These are phyloP conservation scores for Colletotrichum kahawae DNA, from an alignment of 2,329 filamentous ascomycete genomes.

Conservation along the genomic window DNA sequence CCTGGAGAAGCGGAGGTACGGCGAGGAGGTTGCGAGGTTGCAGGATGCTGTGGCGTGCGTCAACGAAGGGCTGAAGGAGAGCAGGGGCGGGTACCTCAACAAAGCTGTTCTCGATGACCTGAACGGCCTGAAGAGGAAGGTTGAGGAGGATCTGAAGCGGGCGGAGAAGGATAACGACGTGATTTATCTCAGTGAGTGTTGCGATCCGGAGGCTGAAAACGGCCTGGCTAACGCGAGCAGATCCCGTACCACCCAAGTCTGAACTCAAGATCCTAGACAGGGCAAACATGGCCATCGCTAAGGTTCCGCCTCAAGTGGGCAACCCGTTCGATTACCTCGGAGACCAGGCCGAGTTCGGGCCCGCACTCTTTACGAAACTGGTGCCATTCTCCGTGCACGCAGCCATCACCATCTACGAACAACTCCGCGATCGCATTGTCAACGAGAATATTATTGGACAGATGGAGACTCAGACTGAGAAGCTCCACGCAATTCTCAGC, in stretches of 20 bases:
- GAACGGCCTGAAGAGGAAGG: conserved; percentile 79
- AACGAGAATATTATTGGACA: conserved; percentile 87
- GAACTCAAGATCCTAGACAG: conserved; percentile 86
- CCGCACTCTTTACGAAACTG: conserved; percentile 85
- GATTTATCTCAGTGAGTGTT: conserved; percentile 77
- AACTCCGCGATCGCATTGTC: conserved; percentile 86
- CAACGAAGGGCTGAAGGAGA: conserved; percentile 85
- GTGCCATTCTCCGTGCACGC: conserved; percentile 96
- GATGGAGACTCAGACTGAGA: conserved; percentile 79
- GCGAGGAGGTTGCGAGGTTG: conserved; percentile 90
- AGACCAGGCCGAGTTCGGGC: conserved; percentile 80
- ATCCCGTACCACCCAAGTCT: conserved; percentile 83
- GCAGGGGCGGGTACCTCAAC: conserved; percentile 74
- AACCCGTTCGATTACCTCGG: conserved; percentile 82
- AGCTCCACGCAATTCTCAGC: conserved; percentile 78
- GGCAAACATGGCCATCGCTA: conserved; percentile 84
- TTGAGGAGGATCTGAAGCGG: conserved; percentile 86
- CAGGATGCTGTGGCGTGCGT: conserved; percentile 83
- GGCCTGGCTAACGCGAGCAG: conserved; percentile 42
- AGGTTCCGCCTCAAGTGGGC: conserved; percentile 80
- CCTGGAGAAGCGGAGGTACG: conserved; percentile 91
- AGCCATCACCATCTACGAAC: conserved; percentile 93
- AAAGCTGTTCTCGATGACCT: conserved; percentile 83
- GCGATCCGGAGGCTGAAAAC: neutral
- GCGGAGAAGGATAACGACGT: conserved; percentile 97